Conservation (phyloP, 2,329 filamentous ascomycete species). For the Pezizomycotina sp. region DNA sequence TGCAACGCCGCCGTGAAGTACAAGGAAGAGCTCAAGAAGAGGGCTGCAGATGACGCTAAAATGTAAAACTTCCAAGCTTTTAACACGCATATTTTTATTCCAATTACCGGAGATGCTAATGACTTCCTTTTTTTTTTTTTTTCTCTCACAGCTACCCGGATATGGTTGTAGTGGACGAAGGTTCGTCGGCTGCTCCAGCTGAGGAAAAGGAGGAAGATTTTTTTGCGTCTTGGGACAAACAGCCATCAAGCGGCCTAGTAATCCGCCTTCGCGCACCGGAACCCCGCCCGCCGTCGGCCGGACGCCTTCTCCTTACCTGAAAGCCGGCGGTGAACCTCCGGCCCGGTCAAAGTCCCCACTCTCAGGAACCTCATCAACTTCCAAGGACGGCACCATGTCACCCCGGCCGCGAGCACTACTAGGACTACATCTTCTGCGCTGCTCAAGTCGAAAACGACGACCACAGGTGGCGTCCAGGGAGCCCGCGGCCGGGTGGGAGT, state of each 20-base stretch:
- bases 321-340: slow-evolving; percentile 45
- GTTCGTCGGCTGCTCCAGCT: slow-evolving; percentile 50
- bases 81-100: not conserved
- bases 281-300: slow-evolving; percentile 70
- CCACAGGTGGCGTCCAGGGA: slow-evolving; percentile 37
- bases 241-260: slow-evolving; percentile 86
- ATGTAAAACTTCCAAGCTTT: slow-evolving; percentile 46
- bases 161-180: slow-evolving; percentile 64
- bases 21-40: slow-evolving; percentile 85
- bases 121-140: not conserved
- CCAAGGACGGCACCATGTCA: slow-evolving; percentile 40
- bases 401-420: slow-evolving; percentile 30
- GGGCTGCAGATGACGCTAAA: slow-evolving; percentile 65
- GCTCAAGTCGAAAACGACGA: slow-evolving; percentile 78
- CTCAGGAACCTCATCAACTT: slow-evolving; percentile 34
- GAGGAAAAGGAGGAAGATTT: slow-evolving; percentile 80
- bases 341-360: slow-evolving; percentile 75
- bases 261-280: slow-evolving; percentile 73
- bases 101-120: not conserved
- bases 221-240: slow-evolving; percentile 98
- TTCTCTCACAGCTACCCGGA: slow-evolving; percentile 53
- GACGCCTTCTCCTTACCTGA: slow-evolving; percentile 80
- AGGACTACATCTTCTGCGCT: slow-evolving; percentile 64
- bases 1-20: slow-evolving; percentile 90
- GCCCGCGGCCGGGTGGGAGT: slow-evolving; percentile 63